These are phyloP conservation scores for Nakazawaea sp. DNA, from an alignment of 805 yeast genomes.

Conservation along the genomic window DNA sequence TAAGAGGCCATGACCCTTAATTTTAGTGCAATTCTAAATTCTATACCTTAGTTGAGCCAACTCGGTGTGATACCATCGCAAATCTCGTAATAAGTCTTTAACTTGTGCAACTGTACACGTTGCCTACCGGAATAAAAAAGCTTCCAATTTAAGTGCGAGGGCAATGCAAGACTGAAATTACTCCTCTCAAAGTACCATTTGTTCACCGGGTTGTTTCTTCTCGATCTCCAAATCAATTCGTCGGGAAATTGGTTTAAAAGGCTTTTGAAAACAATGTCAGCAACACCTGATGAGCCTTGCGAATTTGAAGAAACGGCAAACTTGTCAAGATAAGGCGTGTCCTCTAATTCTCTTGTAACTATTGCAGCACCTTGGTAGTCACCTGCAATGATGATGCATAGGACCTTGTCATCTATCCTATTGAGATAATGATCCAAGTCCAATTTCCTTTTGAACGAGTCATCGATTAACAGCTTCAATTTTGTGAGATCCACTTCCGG, in stretches of 20 bases:
- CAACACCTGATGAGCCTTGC: slow-evolving; percentile 91
- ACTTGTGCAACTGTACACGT: slow-evolving; percentile 23
- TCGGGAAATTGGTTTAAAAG: slow-evolving; percentile 60
- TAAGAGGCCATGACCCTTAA: neutral
- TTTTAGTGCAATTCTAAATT: neutral
- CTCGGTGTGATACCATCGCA: slow-evolving; percentile 58
- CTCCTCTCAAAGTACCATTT: slow-evolving; percentile 97
- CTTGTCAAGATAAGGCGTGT: slow-evolving; percentile 65
- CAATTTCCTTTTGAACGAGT: slow-evolving; percentile 69
- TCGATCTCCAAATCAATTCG: slow-evolving; percentile 86
- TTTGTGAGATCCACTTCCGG: slow-evolving; percentile 45
- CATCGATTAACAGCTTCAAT: slow-evolving; percentile 59
- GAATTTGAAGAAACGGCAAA: slow-evolving; percentile 80
- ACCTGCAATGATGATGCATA: slow-evolving; percentile 80
- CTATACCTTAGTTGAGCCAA: slow-evolving; percentile 16
- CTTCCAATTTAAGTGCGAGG: slow-evolving; percentile 29
- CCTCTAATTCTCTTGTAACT: slow-evolving; percentile 65
- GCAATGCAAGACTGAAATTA: slow-evolving; percentile 52
- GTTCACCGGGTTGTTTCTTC: slow-evolving; percentile 83
- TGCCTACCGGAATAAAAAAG: slow-evolving; percentile 34
- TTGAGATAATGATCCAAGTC: slow-evolving; percentile 58
- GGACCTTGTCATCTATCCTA: slow-evolving; percentile 59
- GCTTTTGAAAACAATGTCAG: slow-evolving; percentile 86
- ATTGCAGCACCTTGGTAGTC: slow-evolving; percentile 96
- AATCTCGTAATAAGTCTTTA: slow-evolving; percentile 43